Base-by-base conservation (phyloP, 768 basidiomycete species). In the Naganishia vishniacii region DNA sequence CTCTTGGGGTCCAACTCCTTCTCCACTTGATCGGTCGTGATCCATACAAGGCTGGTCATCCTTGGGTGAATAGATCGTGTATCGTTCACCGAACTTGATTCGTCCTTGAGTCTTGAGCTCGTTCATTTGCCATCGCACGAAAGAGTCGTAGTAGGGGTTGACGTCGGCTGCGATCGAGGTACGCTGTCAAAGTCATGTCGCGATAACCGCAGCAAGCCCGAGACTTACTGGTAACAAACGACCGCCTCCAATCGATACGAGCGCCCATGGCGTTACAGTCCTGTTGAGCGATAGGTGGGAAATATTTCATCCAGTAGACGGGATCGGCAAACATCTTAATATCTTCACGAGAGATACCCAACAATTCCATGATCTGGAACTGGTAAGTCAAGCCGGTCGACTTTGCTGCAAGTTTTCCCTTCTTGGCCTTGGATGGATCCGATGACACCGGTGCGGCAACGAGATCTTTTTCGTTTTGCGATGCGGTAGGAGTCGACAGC, bases 41-140 rank as follows among this genome's bases (percentile, higher is more conserved):
- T 99, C 95, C 95, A 99, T 98, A 74, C 95, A 99, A 0, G 95
- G 94, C 74, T 98, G 95, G 2, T 92, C 93, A 70, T 99, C 95
- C 78, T 97, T 97, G 2, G 92, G 91, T 68, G 90, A 93, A 82
- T 95, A 99, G 73, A 99, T 90, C 15, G 95, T 99, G 78, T 97
- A 94, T 46, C 95, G 86, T 78, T 95, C 89, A 51, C 95, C 95
- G 73, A 97, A 99, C 79, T 94, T 95, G 81, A 99, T 90, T 79
- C 92, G 93, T 34, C 88, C 88, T 48, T 91, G 81, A 45, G 80
- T 81, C 78, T 90, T 82, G 9, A 98, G 82, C 75, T 89, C 91
- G 81, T 94, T 97, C 78, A 91, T 86, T 75, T 99, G 95, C 95
- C 95, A 99, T 34, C 92, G 86, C 49, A 99, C 90, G 73, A 99